Conservation (phyloP, 305 asterid genomes). For the Solanum chacoense region DNA sequence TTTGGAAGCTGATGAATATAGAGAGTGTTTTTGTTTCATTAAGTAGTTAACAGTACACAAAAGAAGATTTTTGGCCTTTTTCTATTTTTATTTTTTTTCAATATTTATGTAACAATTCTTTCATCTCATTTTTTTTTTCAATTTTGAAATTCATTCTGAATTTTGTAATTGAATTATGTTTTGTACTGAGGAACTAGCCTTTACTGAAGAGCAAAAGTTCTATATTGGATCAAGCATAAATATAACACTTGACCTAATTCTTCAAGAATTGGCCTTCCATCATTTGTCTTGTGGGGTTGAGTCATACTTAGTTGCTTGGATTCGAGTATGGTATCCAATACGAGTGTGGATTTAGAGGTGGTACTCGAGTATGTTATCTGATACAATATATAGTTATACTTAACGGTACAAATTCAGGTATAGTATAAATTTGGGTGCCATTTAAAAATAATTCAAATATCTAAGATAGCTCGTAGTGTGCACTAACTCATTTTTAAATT, state of each 20-base stretch:
- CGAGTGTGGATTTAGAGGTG: background rate
- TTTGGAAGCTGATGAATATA: slow-evolving; percentile 35
- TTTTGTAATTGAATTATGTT: slow-evolving; percentile 34
- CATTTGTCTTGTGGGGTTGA: background rate
- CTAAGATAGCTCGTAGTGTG: background rate
- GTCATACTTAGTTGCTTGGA: background rate
- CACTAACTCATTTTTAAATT: background rate
- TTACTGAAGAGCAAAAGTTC: slow-evolving; percentile 11
- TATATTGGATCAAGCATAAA: slow-evolving; percentile 10
- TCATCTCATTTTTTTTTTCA: slow-evolving; percentile 6
- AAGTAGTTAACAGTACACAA: slow-evolving; percentile 4
- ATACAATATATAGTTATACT: too few relatives aligned
- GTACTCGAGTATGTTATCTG: background rate
- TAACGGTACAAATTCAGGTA: background rate
- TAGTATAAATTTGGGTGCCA: too few relatives aligned
- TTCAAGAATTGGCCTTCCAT: background rate
- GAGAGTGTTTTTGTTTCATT: slow-evolving; percentile 25
- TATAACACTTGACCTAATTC: background rate
- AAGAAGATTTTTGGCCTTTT: slow-evolving; percentile 12
- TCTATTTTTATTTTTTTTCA: too few relatives aligned
- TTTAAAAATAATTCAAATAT: background rate
- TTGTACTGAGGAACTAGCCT: slow-evolving; percentile 16
- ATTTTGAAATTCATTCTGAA: slow-evolving; percentile 30
- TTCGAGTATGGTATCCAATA: background rate
- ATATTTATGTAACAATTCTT: slow-evolving; percentile 36